These are phyloP conservation scores for Cubamyces sp. DNA, from an alignment of 768 basidiomycete species.

Conservation along the genomic window DNA sequence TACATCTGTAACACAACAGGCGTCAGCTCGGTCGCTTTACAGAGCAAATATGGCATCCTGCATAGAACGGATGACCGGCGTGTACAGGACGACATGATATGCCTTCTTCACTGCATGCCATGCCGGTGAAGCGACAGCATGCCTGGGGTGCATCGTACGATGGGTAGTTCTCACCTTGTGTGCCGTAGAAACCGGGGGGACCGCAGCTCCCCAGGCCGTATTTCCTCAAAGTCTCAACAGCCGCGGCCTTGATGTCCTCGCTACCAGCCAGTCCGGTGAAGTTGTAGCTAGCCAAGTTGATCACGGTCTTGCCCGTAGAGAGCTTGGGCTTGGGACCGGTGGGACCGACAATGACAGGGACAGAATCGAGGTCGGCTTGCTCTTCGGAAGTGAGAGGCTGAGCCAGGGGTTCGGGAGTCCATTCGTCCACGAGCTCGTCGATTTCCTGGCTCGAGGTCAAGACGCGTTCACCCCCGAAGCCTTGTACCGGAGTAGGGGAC, in stretches of 20 bases:
- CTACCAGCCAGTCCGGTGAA: constrained; percentile 90
- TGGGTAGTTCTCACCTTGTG: constrained; percentile 64
- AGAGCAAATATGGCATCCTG: not conserved
- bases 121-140: too few relatives aligned
- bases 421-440: constrained; percentile 95
- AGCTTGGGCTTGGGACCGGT: constrained; percentile 86
- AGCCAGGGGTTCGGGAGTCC: constrained; percentile 84
- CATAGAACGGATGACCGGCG: not conserved
- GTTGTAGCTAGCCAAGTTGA: constrained; percentile 90
- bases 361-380: constrained; percentile 65
- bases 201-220: constrained; percentile 97
- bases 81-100: too few relatives aligned
- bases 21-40: not conserved
- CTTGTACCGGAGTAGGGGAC: constrained; percentile 9
- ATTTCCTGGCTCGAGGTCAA: constrained; percentile 69
- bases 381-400: constrained; percentile 63
- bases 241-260: constrained; percentile 83
- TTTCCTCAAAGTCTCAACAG: constrained; percentile 80
- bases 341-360: constrained; percentile 80
- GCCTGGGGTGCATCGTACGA: too few relatives aligned
- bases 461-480: not conserved
- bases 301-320: constrained; percentile 70
- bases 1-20: constrained; percentile 60
- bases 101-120: too few relatives aligned
- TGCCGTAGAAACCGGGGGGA: constrained; percentile 97